Percentiles rank a stretch among this genome's conserved stretches.
phyloP scores from a whole-genome alignment of 768 basidiomycete species.

The Tubosaeta sp. region DNA sequence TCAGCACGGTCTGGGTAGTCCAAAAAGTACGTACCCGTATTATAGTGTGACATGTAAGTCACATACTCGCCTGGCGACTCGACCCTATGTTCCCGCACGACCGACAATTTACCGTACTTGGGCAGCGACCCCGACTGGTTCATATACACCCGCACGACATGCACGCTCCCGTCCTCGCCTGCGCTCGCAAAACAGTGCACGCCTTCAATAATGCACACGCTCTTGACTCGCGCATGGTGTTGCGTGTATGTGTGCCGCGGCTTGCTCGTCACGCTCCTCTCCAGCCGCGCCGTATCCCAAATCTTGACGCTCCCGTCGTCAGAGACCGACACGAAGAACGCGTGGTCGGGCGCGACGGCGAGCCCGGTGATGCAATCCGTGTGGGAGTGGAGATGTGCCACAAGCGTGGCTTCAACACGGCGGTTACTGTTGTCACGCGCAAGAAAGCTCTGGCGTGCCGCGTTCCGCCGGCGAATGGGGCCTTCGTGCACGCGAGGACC shows the following conservation, averaged over 20 bases:
- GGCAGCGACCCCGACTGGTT: conserved; percentile 64
- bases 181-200: conserved; percentile 88
- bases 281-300: conserved; percentile 91
- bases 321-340: conserved; percentile 91
- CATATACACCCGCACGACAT: conserved; percentile 79
- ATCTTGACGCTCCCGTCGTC: conserved; percentile 92
- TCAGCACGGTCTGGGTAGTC: neutral
- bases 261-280: conserved; percentile 90
- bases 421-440: conserved; percentile 58
- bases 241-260: conserved; percentile 67
- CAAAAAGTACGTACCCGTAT: conserved; percentile 49
- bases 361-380: conserved; percentile 74
- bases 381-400: conserved; percentile 84
- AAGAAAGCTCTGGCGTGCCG: conserved; percentile 63
- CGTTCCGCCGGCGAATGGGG: conserved; percentile 71
- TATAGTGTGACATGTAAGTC: conserved; percentile 78
- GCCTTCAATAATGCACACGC: conserved; percentile 78
- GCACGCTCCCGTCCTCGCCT: conserved; percentile 78
- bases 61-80: conserved; percentile 75
- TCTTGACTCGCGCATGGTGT: conserved; percentile 63
- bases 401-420: conserved; percentile 71
- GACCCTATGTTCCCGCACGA: conserved; percentile 76
- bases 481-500: conserved; percentile 85
- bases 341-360: conserved; percentile 87
- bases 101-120: conserved; percentile 76